These are phyloP conservation scores for Talaromyces funiculosus DNA, from an alignment of 2,329 filamentous ascomycete species.

Conservation along the genomic window DNA sequence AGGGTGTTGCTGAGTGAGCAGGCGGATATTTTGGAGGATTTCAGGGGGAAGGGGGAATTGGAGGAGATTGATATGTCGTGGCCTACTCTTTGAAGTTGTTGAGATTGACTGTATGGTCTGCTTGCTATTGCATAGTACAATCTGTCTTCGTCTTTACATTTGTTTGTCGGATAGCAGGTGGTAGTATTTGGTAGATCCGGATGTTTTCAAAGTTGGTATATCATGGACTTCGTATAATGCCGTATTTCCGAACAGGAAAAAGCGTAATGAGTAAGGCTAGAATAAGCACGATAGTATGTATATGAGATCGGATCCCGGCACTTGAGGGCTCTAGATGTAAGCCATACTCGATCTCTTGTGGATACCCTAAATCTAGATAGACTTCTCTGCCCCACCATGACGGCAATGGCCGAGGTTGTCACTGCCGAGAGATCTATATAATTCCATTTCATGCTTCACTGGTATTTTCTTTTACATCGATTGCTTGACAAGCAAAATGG, in stretches of 20 bases:
- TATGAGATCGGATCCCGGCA: too few species aligned
- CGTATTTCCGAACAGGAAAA: not conserved
- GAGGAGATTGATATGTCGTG: slow-evolving; percentile 41
- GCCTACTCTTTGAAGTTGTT: slow-evolving; percentile 26
- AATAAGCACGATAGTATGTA: not conserved
- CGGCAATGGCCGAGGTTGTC: not conserved
- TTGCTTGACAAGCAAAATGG: not conserved
- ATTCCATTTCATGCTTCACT: not conserved
- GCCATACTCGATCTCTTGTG: too few species aligned
- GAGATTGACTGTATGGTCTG: too few species aligned
- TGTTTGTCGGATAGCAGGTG: too few species aligned
- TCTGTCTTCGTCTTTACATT: too few species aligned
- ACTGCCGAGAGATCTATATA: not conserved
- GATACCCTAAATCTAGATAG: too few species aligned
- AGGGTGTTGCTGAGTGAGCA: slow-evolving; percentile 51
- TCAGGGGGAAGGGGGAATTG: slow-evolving; percentile 46
- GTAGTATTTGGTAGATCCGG: too few species aligned
- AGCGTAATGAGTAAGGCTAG: not conserved
- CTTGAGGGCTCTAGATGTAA: too few species aligned
- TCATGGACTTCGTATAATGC: not conserved
- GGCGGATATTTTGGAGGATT: slow-evolving; percentile 47
- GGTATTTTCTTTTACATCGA: not conserved
- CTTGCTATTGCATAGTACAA: not conserved
- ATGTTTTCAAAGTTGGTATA: not conserved
- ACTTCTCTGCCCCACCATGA: not conserved